Evolutionary conservation across 1,139 yeast genomes (phyloP).

Genomic region (Debaryomyces sp.): DNA sequence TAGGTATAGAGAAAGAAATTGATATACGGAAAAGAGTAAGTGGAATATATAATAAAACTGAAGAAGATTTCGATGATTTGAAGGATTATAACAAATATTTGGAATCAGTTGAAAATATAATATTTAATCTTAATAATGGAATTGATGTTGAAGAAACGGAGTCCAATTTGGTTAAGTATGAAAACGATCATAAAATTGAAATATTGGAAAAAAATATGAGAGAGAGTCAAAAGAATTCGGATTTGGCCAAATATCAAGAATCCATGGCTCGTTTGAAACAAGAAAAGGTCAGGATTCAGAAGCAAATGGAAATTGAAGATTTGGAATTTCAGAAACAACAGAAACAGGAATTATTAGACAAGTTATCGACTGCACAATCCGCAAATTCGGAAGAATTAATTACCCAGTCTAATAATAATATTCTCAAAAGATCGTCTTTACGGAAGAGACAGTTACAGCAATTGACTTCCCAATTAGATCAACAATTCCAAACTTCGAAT

Average conservation of each 20-base stretch:
- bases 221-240: conserved; percentile 71
- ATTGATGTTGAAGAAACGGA: conserved; percentile 76
- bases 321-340: conserved; percentile 57
- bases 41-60: conserved; percentile 77
- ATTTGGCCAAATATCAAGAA: conserved; percentile 58
- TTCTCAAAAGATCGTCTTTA: conserved; percentile 64
- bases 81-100: conserved; percentile 72
- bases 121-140: conserved; percentile 73
- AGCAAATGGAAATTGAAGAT: conserved; percentile 71
- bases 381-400: conserved; percentile 57
- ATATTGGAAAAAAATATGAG: conserved; percentile 67
- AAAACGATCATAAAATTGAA: conserved; percentile 71
- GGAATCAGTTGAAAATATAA: conserved; percentile 80
- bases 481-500: conserved; percentile 33
- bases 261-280: conserved; percentile 59
- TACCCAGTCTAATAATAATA: conserved; percentile 39
- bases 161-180: conserved; percentile 67
- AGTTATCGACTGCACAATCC: conserved; percentile 46
- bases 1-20: conserved; percentile 85
- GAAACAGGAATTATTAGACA: conserved; percentile 70
- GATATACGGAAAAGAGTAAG: conserved; percentile 83
- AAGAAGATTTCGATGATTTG: conserved; percentile 66
- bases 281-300: conserved; percentile 64
- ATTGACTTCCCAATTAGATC: conserved; percentile 54
- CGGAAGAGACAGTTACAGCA: conserved; percentile 70